A percentile compares a stretch with the other conserved stretches of the same genome.
Conservation (phyloP, 768 basidiomycete genomes). For the Gymnopilus dilepis region DNA sequence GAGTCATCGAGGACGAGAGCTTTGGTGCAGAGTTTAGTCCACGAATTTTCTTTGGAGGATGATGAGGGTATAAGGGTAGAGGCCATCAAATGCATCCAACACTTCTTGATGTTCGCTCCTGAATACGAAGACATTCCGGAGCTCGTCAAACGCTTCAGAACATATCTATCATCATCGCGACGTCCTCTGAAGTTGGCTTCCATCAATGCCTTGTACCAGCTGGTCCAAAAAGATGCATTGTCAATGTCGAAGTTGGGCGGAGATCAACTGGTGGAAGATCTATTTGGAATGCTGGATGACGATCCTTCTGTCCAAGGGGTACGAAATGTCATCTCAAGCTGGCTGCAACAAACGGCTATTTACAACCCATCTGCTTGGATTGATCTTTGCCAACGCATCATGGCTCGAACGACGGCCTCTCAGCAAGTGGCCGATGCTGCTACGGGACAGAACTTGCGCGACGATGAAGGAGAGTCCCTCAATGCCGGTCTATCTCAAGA, state of each 20-base stretch:
- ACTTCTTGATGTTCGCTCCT: conserved; percentile 95
- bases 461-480: conserved; percentile 95
- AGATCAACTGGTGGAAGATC: conserved; percentile 89
- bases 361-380: conserved; percentile 98
- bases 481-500: conserved; percentile 61
- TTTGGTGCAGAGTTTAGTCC: conserved; percentile 82
- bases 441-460: conserved; percentile 58
- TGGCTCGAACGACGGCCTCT: conserved; percentile 90
- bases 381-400: conserved; percentile 95
- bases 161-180: conserved; percentile 79
- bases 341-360: conserved; percentile 93
- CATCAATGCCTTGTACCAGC: conserved; percentile 95
- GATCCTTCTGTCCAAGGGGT: conserved; percentile 95
- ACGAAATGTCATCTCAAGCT: conserved; percentile 88
- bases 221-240: conserved; percentile 93
- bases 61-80: conserved; percentile 91
- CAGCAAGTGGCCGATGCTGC: conserved; percentile 75
- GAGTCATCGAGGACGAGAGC: conserved; percentile 83
- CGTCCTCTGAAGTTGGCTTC: conserved; percentile 91
- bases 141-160: conserved; percentile 77
- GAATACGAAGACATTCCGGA: conserved; percentile 82
- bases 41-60: conserved; percentile 82
- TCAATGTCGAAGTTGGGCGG: conserved; percentile 93
- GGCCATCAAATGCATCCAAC: conserved; percentile 95
- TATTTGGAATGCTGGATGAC: conserved; percentile 95